Base-by-base conservation (phyloP, 345 rosid genomes). In the Adansonia digitata region DNA sequence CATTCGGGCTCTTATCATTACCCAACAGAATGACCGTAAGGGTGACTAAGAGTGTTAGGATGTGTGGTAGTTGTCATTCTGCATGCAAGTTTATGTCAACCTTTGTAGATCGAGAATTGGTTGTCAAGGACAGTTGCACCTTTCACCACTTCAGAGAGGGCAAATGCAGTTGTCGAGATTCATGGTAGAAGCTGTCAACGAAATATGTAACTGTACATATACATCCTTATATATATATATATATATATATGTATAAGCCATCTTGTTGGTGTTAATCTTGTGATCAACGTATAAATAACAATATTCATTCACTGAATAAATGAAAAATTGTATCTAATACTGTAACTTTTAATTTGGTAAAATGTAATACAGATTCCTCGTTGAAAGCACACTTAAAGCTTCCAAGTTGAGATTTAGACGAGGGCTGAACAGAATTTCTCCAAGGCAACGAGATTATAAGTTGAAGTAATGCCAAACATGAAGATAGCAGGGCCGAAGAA, bases 11-110 rank as follows among this genome's bases (percentile, higher is more conserved):
- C 42, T 37, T 68, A 57, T 68, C 70, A 2, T 68, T 60, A 5
- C 77, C 81, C 15, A 60, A 24, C 9, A 17, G 73, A 46, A 43
- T 24, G 61, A 76, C 82, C 37, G 5, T 71, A 57, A 75, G 75
- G 68, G 79, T 79, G 14, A 27, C 66, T 18, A 78, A 74, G 69
- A 78, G 65, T 74, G 74, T 37, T 46, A 56, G 74, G 64, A 78
- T 78, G 71, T 69, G 79, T 46, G 82, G 79, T 15, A 4, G 24
- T 71, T 64, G 76, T 57, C 79, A 79, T 60, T 55, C 67, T 26
- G 76, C 76, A 31, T 64, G 79, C 76, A 75, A 75, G 76, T 79
- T 79, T 62, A 75, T 79, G 67, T 79, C 82, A 56, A 71, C 73
- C 14, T 75, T 79, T 48, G 53, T 69, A 3, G 79, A 63, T 26